Conservation (phyloP, 768 basidiomycete species). For the Cyathus striatus region DNA sequence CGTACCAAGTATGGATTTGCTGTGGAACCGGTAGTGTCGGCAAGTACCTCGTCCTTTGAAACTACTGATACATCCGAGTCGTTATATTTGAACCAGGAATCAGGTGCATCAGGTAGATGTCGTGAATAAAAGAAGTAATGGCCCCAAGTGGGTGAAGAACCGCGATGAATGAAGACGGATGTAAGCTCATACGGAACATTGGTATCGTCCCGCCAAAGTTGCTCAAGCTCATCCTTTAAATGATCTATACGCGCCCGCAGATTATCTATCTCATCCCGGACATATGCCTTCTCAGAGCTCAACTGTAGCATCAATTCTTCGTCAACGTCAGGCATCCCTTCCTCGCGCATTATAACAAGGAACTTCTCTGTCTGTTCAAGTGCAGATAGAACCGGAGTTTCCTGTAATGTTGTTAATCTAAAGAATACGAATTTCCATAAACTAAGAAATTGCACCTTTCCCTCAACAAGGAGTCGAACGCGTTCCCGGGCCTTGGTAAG, state of each 20-base stretch:
- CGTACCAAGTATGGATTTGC: conserved; percentile 88
- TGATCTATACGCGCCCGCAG: conserved; percentile 42
- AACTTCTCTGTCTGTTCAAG: conserved; percentile 55
- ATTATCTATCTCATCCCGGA: conserved; percentile 53
- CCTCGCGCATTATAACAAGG: conserved; percentile 40
- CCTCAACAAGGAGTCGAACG: conserved; percentile 59
- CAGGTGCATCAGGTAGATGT: conserved; percentile 71
- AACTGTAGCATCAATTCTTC: conserved; percentile 50
- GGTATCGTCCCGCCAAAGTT: conserved; percentile 65
- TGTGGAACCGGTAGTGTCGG: conserved; percentile 84
- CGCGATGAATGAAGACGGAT: conserved; percentile 93
- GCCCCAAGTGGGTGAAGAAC: conserved; percentile 80
- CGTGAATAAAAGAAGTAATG: conserved; percentile 97
- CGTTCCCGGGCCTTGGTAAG: conserved; percentile 63
- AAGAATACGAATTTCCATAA: too few species aligned
- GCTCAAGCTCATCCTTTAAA: conserved; percentile 69
- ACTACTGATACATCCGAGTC: conserved; percentile 82
- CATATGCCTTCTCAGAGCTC: conserved; percentile 43
- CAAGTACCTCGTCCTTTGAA: conserved; percentile 76
- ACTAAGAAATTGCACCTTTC: conserved; percentile 46
- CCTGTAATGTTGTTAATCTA: too few species aligned
- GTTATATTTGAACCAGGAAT: conserved; percentile 96
- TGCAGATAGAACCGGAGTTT: conserved; percentile 52
- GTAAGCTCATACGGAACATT: conserved; percentile 83
- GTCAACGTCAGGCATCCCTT: conserved; percentile 50